Evolutionary conservation across 768 basidiomycete species (phyloP), one percentile per base, ranked within the genome.

Genomic region (Trametes cubensis): DNA sequence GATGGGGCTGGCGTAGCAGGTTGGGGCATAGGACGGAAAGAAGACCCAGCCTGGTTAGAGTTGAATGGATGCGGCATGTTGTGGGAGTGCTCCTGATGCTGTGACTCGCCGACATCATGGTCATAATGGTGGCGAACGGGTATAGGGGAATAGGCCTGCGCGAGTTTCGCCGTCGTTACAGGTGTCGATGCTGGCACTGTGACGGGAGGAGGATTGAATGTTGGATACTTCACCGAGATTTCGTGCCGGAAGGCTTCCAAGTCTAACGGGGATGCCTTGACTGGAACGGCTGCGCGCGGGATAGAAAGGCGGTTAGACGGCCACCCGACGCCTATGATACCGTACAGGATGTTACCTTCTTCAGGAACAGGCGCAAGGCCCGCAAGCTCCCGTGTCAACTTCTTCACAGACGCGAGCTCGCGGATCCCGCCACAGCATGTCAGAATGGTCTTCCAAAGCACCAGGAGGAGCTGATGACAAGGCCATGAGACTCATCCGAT

Each of bases 71-170:
- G 76, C 21, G 61, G 63, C 49, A 71, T 69, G 61, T 70, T 63
- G 70, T 66, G 65, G 69, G 77, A 63, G 69, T 79, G 75, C 8
- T 80, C 76, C 6, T 77, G 70, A 54, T 82, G 80, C 44, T 80
- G 77, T 21, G 71, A 62, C 47, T 90, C 87, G 28, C 79, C 67
- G 60, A 90, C 89, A 64, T 92, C 89, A 64, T 95, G 91, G 70
- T 96, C 92, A 71, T 96, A 97, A 73, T 95, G 94, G 68, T 95
- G 92, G 52, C 96, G 90, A 14, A 96, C 80, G 42, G 97, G 96
- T 52, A 96, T 92, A 0, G 97, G 96, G 10, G 90, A 86, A 68
- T 96, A 90, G 13, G 95, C 95, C 67, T 96, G 89, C 0, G 95
- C 90, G 25, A 98, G 80, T 69, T 86, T 92, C 47, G 82, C 80